phyloP scores from a whole-genome alignment of 2,329 filamentous ascomycete genomes.

The Colletotrichum horii region DNA sequence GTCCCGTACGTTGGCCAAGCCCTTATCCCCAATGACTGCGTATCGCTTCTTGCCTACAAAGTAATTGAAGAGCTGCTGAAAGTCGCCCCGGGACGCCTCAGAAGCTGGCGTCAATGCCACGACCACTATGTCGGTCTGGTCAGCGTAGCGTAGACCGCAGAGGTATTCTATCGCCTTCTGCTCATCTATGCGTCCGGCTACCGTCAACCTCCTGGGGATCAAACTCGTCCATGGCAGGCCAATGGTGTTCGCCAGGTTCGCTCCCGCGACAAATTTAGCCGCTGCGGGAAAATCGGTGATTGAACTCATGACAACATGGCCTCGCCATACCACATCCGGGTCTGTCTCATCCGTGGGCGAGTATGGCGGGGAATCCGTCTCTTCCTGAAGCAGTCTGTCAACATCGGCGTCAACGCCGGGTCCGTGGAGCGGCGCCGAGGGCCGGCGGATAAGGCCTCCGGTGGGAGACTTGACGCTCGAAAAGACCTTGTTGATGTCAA shows the following conservation, averaged over 20 bases:
- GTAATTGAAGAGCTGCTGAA: slow-evolving; percentile 84
- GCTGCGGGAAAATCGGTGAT: slow-evolving; percentile 77
- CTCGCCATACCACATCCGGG: slow-evolving; percentile 79
- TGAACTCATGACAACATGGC: slow-evolving; percentile 76
- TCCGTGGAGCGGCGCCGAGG: slow-evolving; percentile 56
- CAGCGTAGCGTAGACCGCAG: slow-evolving; percentile 82
- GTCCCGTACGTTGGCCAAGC: slow-evolving; percentile 78
- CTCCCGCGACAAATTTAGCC: slow-evolving; percentile 86
- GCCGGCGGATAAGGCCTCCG: slow-evolving; percentile 48
- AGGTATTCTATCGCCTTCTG: slow-evolving; percentile 90
- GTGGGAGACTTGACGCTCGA: slow-evolving; percentile 81
- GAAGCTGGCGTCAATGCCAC: slow-evolving; percentile 73
- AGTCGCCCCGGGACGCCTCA: slow-evolving; percentile 64
- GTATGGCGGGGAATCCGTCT: slow-evolving; percentile 81
- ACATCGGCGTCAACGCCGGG: slow-evolving; percentile 85
- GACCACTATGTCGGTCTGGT: slow-evolving; percentile 83
- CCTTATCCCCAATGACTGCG: slow-evolving; percentile 83
- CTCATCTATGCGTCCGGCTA: slow-evolving; percentile 82
- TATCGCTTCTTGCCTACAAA: slow-evolving; percentile 84
- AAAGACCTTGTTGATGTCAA: slow-evolving; percentile 88
- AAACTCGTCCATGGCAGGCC: slow-evolving; percentile 71
- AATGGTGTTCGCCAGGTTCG: slow-evolving; percentile 70
- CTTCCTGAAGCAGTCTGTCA: slow-evolving; percentile 83
- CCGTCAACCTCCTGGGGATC: slow-evolving; percentile 71
- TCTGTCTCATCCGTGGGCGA: slow-evolving; percentile 79